Evolutionary conservation across 306 rosid genomes (phyloP).

Genomic region (Vigna mungo): DNA sequence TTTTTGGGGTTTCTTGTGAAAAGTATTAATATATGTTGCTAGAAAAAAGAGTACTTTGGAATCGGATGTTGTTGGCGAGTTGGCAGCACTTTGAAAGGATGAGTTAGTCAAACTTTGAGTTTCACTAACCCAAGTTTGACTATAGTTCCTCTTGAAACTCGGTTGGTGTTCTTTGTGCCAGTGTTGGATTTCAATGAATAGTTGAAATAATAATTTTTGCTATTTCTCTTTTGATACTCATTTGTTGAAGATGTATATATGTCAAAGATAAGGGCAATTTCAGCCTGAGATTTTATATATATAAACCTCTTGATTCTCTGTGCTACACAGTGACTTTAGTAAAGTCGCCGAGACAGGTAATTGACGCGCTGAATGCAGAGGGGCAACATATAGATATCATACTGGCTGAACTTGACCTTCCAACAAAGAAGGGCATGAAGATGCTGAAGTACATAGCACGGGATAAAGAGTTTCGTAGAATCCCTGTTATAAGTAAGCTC

Average conservation of each 20-base stretch:
- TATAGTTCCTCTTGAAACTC: neutral
- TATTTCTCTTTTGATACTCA: neutral
- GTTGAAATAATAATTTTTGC: neutral
- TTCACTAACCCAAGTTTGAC: constrained; percentile 11
- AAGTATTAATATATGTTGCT: neutral
- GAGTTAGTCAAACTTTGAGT: constrained; percentile 2
- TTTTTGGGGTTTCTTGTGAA: neutral
- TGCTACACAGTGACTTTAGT: constrained; percentile 73
- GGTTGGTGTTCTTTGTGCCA: constrained; percentile 14
- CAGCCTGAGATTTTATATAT: neutral
- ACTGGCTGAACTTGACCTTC: constrained; percentile 94
- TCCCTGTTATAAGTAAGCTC: constrained; percentile 90
- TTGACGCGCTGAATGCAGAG: constrained; percentile 95
- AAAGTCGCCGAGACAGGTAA: constrained; percentile 88
- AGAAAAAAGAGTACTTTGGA: neutral
- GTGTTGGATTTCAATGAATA: neutral
- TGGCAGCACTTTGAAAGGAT: neutral
- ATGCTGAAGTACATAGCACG: constrained; percentile 91
- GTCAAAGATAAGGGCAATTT: neutral
- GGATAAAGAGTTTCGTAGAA: constrained; percentile 76
- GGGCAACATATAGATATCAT: constrained; percentile 89
- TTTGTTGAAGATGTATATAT: constrained; percentile 1
- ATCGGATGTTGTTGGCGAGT: neutral
- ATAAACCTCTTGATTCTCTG: constrained; percentile 31
- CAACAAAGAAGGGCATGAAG: constrained; percentile 83